Conservation (phyloP, 108 stramenopile species). For the Nitzschia palea region DNA sequence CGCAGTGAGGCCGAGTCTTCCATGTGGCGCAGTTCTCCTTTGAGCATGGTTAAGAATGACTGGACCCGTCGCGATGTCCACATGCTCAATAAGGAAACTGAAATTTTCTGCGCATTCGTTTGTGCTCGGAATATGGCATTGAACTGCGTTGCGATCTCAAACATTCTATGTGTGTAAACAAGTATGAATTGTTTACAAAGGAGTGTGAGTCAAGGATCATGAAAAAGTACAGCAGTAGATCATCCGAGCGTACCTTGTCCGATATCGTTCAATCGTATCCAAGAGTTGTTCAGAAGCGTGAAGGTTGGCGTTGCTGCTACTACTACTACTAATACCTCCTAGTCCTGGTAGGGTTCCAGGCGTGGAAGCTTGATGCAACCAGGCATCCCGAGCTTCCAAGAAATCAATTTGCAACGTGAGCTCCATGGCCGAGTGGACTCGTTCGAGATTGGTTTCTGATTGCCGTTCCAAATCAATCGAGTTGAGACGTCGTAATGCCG, state of each 20-base stretch:
- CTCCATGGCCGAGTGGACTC: conserved; percentile 78
- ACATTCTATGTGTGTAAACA: conserved; percentile 49
- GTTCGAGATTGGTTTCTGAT: conserved; percentile 46
- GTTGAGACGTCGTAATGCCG: conserved; percentile 79
- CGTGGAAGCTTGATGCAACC: conserved; percentile 61
- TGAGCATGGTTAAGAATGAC: conserved; percentile 63
- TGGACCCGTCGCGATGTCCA: conserved; percentile 78
- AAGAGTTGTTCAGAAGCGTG: conserved; percentile 69
- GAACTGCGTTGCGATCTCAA: conserved; percentile 87
- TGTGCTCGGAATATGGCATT: conserved; percentile 81
- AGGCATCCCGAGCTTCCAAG: conserved; percentile 81
- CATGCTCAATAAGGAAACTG: conserved; percentile 74
- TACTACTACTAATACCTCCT: not conserved
- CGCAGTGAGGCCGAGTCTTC: conserved; percentile 74
- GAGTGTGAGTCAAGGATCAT: not conserved
- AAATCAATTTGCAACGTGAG: conserved; percentile 81
- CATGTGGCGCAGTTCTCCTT: conserved; percentile 40
- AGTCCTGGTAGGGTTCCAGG: not conserved
- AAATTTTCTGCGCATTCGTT: conserved; percentile 29
- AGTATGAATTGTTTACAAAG: not conserved
- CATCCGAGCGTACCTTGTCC: conserved; percentile 63
- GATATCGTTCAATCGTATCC: conserved; percentile 83
- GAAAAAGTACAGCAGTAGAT: not conserved
- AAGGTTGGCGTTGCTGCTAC: conserved; percentile 26
- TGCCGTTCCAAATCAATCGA: conserved; percentile 79